These are phyloP conservation scores for Pleurotus ostreatus DNA, from an alignment of 768 basidiomycete genomes.

Conservation along the genomic window DNA sequence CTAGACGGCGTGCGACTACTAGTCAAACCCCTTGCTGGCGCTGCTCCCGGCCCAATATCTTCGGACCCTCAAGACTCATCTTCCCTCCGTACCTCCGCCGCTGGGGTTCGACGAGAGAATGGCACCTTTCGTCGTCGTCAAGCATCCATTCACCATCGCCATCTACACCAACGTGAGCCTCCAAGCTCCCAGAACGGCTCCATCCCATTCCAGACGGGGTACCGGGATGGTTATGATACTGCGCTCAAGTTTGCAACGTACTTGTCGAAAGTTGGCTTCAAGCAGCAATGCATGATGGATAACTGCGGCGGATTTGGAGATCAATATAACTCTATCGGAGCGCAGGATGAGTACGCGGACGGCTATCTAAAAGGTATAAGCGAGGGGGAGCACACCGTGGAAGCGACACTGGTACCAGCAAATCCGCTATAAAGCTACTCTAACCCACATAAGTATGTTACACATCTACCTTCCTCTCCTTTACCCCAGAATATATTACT, in stretches of 20 bases:
- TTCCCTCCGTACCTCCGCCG: background rate
- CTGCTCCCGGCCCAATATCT: conserved; percentile 11
- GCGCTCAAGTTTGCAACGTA: conserved; percentile 51
- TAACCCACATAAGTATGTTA: too few relatives aligned
- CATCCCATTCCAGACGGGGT: conserved; percentile 36
- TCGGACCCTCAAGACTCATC: conserved; percentile 10
- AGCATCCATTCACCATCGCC: conserved; percentile 19
- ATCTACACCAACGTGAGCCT: background rate
- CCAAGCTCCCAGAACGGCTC: background rate
- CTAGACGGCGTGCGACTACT: conserved; percentile 9
- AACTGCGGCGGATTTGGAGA: conserved; percentile 31
- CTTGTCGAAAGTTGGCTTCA: conserved; percentile 54
- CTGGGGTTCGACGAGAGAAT: background rate
- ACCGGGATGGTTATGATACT: conserved; percentile 54
- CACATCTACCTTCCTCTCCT: too few relatives aligned
- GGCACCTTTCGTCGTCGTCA: conserved; percentile 16
- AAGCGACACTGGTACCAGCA: background rate
- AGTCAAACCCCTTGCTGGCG: conserved; percentile 2
- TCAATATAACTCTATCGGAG: conserved; percentile 27
- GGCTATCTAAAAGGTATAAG: conserved; percentile 47
- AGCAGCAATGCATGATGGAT: conserved; percentile 56
- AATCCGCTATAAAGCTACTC: too few relatives aligned
- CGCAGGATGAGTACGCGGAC: conserved; percentile 38
- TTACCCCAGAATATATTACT: too few relatives aligned
- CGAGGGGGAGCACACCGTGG: conserved; percentile 33